phyloP scores from a whole-genome alignment of 208 protist species.

The Trypanosoma vivax region DNA sequence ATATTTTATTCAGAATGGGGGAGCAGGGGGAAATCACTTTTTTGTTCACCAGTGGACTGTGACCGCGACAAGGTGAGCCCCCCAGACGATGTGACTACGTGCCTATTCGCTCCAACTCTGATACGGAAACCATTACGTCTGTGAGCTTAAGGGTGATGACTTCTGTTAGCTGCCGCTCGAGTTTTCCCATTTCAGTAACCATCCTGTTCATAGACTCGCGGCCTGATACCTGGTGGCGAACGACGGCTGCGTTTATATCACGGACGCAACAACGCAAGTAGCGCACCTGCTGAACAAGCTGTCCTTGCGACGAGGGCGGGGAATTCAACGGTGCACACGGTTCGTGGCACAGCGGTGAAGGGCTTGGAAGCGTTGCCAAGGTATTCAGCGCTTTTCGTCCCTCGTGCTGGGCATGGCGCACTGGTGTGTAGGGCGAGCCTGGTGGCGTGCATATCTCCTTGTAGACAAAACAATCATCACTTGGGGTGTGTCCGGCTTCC shows the following conservation, averaged over 20 bases:
- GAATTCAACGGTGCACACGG: background rate
- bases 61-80: background rate
- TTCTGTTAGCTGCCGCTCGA: constrained; percentile 32
- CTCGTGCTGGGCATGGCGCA: too few species aligned
- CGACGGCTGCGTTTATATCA: constrained; percentile 43
- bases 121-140: constrained; percentile 48
- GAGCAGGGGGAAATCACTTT: too few species aligned
- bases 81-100: background rate
- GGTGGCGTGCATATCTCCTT: too few species aligned
- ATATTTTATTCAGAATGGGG: too few species aligned
- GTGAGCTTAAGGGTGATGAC: constrained; percentile 36
- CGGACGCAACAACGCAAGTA: constrained; percentile 14
- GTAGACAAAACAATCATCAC: too few species aligned
- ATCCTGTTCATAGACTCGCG: constrained; percentile 24
- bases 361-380: constrained; percentile 1
- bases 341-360: background rate
- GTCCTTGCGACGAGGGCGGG: constrained; percentile 10
- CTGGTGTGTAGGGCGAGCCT: too few species aligned
- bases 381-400: background rate
- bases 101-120: constrained; percentile 14
- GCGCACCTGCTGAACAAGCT: constrained; percentile 14
- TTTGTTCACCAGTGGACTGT: too few species aligned
- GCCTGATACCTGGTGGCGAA: constrained; percentile 37
- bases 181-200: constrained; percentile 22
- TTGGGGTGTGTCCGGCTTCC: background rate